Percentiles rank a stretch among this genome's conserved stretches.
phyloP scores from a whole-genome alignment of 2,329 filamentous ascomycete genomes.

The Lithohypha guttulata region DNA sequence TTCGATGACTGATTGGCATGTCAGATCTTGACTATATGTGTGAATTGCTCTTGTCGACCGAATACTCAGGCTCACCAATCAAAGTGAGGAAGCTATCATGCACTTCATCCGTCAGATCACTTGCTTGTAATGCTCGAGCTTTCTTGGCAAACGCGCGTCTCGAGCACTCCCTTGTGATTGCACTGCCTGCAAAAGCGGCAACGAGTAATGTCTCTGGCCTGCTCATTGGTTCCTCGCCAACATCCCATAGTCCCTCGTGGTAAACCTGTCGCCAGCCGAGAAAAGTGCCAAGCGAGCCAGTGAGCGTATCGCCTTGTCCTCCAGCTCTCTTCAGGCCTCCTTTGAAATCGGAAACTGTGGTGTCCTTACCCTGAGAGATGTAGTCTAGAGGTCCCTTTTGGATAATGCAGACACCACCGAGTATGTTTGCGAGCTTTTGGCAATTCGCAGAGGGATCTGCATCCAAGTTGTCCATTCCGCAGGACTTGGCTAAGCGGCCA shows the following conservation, averaged over 20 bases:
- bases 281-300: constrained; percentile 78
- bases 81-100: constrained; percentile 68
- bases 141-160: constrained; percentile 74
- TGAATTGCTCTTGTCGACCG: constrained; percentile 1
- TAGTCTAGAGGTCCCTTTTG: constrained; percentile 79
- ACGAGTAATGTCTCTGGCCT: constrained; percentile 54
- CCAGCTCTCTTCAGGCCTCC: constrained; percentile 85
- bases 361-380: constrained; percentile 65
- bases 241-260: constrained; percentile 64
- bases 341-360: constrained; percentile 62
- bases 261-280: constrained; percentile 84
- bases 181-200: constrained; percentile 75
- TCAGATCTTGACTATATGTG: constrained; percentile 2
- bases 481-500: constrained; percentile 62
- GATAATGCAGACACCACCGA: constrained; percentile 81
- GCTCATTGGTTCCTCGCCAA: constrained; percentile 45
- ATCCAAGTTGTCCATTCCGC: constrained; percentile 48
- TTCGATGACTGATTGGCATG: too few relatives aligned
- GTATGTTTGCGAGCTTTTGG: constrained; percentile 57
- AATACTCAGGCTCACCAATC: constrained; percentile 56
- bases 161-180: constrained; percentile 83
- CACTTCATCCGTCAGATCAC: constrained; percentile 84
- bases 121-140: constrained; percentile 81
- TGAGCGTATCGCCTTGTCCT: constrained; percentile 91
- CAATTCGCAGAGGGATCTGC: constrained; percentile 42